Base-by-base conservation (phyloP, 2,329 filamentous ascomycete genomes). In the Ploettnerulaceae sp. region DNA sequence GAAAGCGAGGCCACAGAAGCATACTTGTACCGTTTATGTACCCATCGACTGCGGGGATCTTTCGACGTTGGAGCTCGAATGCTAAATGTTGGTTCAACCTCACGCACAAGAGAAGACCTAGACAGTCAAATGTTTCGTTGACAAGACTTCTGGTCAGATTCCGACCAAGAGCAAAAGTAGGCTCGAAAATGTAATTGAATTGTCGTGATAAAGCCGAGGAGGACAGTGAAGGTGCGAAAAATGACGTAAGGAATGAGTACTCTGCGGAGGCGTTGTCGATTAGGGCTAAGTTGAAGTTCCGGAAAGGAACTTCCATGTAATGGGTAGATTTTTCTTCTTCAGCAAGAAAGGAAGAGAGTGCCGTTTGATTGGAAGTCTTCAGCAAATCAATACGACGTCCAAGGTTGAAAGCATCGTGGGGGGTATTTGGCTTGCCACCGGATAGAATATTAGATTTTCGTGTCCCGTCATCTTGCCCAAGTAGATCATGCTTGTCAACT, bases 1-100 rank as follows among this genome's bases (percentile, higher is more conserved):
- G 94, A 60, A 98, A 86, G 20, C 91, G 84, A 6, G 93, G 93
- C 93, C 93, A 98, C 5, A 98, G 78, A 2, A 93, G 79, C 89
- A 98, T 98, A 61, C 86, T 90, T 4, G 89, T 95, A 35, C 82
- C 90, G 64, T 98, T 98, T 63, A 96, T 84, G 64, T 98, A 98
- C 29, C 81, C 77, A 62, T 98, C 93, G 2, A 88, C 82, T 4
- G 89, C 84, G 0, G 93, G 93, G 1, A 97, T 81, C 63, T 94
- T 91, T 45, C 91, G 82, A 8, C 91, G 79, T 66, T 98, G 93
- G 25, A 97, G 75, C 66, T 95, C 88, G 63, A 98, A 98, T 12
- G 93, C 90, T 49, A 91, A 84, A 57, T 93, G 88, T 63, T 97
- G 93, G 58, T 95, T 98, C 12, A 98, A 69, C 5, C 93, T 82